phyloP scores from a whole-genome alignment of 2,329 filamentous ascomycete genomes.

The Microcera coccophila region DNA sequence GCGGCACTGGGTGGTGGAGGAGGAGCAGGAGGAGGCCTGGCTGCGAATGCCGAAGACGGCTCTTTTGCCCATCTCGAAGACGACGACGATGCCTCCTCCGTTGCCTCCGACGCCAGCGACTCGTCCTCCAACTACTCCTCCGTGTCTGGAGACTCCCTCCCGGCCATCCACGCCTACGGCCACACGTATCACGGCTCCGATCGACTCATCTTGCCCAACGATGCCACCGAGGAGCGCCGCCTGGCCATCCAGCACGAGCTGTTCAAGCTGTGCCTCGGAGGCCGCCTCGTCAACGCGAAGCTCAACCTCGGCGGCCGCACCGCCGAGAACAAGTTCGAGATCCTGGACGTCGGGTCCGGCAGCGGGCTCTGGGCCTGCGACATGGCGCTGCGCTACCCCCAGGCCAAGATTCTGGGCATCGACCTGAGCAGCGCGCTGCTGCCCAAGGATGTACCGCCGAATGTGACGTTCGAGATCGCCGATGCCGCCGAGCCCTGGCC shows the following conservation, averaged over 20 bases:
- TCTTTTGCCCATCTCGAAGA: neutral
- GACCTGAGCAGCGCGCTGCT: slow-evolving; percentile 41
- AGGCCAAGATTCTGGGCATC: slow-evolving; percentile 38
- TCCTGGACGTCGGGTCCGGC: slow-evolving; percentile 42
- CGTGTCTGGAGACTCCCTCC: slow-evolving; percentile 32
- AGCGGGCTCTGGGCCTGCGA: slow-evolving; percentile 43
- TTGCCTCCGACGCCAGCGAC: slow-evolving; percentile 26
- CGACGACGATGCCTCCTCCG: neutral
- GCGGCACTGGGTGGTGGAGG: neutral
- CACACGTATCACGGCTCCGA: slow-evolving; percentile 37
- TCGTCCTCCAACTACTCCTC: slow-evolving; percentile 33
- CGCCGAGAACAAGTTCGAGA: slow-evolving; percentile 18
- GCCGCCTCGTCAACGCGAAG: slow-evolving; percentile 28
- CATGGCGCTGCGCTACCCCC: slow-evolving; percentile 39
- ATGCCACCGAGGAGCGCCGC: slow-evolving; percentile 31
- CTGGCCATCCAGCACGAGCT: slow-evolving; percentile 33
- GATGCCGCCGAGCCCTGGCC: slow-evolving; percentile 42
- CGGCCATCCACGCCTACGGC: slow-evolving; percentile 32
- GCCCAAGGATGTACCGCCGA: slow-evolving; percentile 49
- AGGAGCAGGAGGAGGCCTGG: too few relatives aligned
- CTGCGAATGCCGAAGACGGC: neutral
- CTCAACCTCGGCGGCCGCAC: slow-evolving; percentile 27
- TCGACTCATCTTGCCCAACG: slow-evolving; percentile 32
- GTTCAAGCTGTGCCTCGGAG: slow-evolving; percentile 34
- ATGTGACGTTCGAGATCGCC: slow-evolving; percentile 56